Evolutionary conservation across 2,329 filamentous ascomycete genomes (phyloP), one percentile per base, ranked within the genome.

Genomic region (Exophiala sp.): DNA sequence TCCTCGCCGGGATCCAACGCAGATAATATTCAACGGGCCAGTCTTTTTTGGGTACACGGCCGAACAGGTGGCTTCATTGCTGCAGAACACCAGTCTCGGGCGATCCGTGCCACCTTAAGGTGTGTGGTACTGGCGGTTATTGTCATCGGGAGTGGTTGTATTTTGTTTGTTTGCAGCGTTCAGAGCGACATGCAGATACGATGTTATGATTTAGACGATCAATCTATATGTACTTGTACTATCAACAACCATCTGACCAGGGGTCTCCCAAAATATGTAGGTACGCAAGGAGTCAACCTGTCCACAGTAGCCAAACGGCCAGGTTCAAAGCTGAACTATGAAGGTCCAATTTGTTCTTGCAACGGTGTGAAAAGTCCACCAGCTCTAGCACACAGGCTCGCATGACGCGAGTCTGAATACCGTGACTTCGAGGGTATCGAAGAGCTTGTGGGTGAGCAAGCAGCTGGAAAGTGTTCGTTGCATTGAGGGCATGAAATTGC

Each of bases 41-140:
- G 89, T 96, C 0, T 96, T 96, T 63, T 88, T 97, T 61, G 91
- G 91, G 0, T 96, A 95, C 63, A 82, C 85, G 8, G 79, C 88
- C 54, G 87, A 94, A 52, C 83, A 94, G 64, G 86, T 87, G n/a
- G 78, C 87, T 19, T 75, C 80, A 47, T 77, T 94, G 44, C 78
- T 94, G 73, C 82, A 85, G 59, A 55, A 43, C 16, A 50, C 43
- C 27, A 53, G 44, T 10, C 46, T 54, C 30, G 55, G 38, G 11
- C 43, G 18, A 50, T 44, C 16, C n/a, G 48, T 13, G 29, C 38
- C 23, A 41, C 37, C 6, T 16, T n/a, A 34, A 34, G 30, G 8
- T 13, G 14, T n/a, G 14, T n/a, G 6, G 30, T n/a, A 6, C 11
- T 34, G 30, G 18, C 14, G 21, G 18, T 7, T 11, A 29, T 44